Conservation (phyloP, 2,329 filamentous ascomycete species). For the Sporothrix dimorphospora region DNA sequence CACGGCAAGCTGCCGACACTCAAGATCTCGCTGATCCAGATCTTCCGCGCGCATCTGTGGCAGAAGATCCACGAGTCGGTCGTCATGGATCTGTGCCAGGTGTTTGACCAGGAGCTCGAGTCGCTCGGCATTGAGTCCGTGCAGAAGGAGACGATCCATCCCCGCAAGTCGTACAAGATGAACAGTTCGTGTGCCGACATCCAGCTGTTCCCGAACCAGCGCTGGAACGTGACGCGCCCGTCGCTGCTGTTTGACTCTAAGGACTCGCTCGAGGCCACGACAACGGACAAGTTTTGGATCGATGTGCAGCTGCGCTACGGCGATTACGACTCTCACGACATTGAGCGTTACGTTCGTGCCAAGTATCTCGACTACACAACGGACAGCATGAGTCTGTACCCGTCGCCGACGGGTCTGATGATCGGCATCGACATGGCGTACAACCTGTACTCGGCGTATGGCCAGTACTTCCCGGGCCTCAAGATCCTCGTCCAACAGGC, state of each 20-base stretch:
- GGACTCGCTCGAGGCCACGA: slow-evolving; percentile 89
- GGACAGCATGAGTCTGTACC: slow-evolving; percentile 98
- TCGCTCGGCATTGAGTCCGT: slow-evolving; percentile 95
- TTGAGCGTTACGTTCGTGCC: slow-evolving; percentile 94
- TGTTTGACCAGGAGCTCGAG: slow-evolving; percentile 96
- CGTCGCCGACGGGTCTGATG: slow-evolving; percentile 95
- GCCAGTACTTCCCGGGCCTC: slow-evolving; percentile 96
- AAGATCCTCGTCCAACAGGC: slow-evolving; percentile 96
- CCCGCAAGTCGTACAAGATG: slow-evolving; percentile 99
- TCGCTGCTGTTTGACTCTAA: slow-evolving; percentile 95
- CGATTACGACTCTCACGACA: slow-evolving; percentile 98
- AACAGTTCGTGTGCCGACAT: slow-evolving; percentile 99
- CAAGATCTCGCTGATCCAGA: slow-evolving; percentile 98
- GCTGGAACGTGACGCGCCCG: slow-evolving; percentile 96
- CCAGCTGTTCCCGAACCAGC: slow-evolving; percentile 93
- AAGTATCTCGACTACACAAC: slow-evolving; percentile 99
- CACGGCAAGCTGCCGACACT: slow-evolving; percentile 98
- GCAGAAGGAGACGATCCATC: slow-evolving; percentile 98
- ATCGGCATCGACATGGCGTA: slow-evolving; percentile 97
- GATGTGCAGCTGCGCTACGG: slow-evolving; percentile 90
- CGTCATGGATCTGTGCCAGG: slow-evolving; percentile 98
- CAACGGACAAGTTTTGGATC: slow-evolving; percentile 99
- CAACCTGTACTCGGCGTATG: slow-evolving; percentile 97
- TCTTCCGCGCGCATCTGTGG: slow-evolving; percentile 99
- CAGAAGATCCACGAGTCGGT: slow-evolving; percentile 99